These are phyloP conservation scores for Russula ochroleuca DNA, from an alignment of 768 basidiomycete species.

Conservation along the genomic window DNA sequence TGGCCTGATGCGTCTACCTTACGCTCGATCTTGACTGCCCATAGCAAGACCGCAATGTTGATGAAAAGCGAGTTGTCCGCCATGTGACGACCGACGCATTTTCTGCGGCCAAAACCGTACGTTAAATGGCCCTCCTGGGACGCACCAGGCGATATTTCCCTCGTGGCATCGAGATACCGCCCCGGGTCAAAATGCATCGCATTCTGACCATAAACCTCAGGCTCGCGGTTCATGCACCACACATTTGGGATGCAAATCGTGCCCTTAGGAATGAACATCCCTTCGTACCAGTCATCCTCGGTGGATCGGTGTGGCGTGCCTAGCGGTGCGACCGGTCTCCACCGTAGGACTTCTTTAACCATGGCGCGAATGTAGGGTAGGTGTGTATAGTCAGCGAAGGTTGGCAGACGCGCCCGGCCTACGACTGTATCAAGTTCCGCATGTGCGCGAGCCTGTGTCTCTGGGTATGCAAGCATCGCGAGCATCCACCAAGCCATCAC, in stretches of 20 bases:
- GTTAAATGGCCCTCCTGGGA: not conserved
- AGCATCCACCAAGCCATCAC: not conserved
- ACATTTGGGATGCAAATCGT: not conserved
- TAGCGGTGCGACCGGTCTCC: not conserved
- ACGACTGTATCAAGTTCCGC: conserved; percentile 1
- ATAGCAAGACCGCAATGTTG: conserved; percentile 33
- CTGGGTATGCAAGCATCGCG: not conserved
- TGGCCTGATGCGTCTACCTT: conserved; percentile 6
- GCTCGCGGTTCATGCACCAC: conserved; percentile 1
- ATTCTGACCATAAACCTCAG: not conserved
- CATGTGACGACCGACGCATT: conserved; percentile 3
- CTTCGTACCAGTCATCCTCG: conserved; percentile 3
- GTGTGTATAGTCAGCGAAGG: not conserved
- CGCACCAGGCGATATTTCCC: not conserved
- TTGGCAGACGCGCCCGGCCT: not conserved
- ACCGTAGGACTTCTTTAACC: not conserved
- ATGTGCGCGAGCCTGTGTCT: not conserved
- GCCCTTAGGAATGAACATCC: not conserved
- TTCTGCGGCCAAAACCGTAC: not conserved
- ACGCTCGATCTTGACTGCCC: conserved; percentile 26
- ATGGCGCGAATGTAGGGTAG: conserved; percentile 6
- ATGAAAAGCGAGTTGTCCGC: conserved; percentile 35
- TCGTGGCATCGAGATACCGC: not conserved
- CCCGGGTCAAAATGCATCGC: not conserved
- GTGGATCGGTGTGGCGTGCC: not conserved